A percentile compares a stretch with the other conserved stretches of the same genome.
phyloP scores from a whole-genome alignment of 2,329 filamentous ascomycete species.

The Fusarium sp. region DNA sequence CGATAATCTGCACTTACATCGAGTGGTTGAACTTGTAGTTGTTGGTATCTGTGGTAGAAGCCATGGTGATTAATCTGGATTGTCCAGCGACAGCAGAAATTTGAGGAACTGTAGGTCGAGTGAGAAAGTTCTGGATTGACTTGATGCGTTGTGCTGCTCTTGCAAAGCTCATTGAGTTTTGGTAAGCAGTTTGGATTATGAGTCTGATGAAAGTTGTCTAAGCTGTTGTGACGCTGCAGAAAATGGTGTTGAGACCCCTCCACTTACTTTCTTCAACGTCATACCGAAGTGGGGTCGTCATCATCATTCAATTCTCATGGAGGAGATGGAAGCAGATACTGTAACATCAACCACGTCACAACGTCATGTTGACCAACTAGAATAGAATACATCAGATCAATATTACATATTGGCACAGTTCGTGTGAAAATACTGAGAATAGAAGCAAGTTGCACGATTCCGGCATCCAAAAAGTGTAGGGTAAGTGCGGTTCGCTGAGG shows the following conservation, averaged over 20 bases:
- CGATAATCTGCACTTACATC: conserved; percentile 69
- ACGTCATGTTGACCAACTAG: not conserved
- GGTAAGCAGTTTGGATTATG: not conserved
- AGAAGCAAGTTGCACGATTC: too few relatives aligned
- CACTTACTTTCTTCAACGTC: not conserved
- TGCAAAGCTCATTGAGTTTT: conserved; percentile 42
- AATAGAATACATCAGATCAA: not conserved
- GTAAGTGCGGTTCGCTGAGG: not conserved
- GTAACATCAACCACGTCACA: not conserved
- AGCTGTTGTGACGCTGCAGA: conserved; percentile 3
- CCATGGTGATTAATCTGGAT: conserved; percentile 74
- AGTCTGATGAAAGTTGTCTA: conserved; percentile 10
- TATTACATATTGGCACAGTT: not conserved
- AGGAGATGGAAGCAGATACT: not conserved
- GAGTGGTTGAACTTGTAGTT: conserved; percentile 91
- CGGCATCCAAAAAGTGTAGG: not conserved
- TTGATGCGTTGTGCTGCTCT: conserved; percentile 45
- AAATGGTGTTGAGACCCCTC: conserved; percentile 25
- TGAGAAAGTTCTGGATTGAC: conserved; percentile 39
- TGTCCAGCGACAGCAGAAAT: conserved; percentile 18
- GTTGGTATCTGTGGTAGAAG: conserved; percentile 76
- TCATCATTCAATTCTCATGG: not conserved
- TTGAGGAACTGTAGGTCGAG: conserved; percentile 12
- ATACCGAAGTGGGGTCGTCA: too few relatives aligned
- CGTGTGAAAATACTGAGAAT: not conserved